Conservation (phyloP, 306 rosid genomes). For the Aeschynomene evenia region DNA sequence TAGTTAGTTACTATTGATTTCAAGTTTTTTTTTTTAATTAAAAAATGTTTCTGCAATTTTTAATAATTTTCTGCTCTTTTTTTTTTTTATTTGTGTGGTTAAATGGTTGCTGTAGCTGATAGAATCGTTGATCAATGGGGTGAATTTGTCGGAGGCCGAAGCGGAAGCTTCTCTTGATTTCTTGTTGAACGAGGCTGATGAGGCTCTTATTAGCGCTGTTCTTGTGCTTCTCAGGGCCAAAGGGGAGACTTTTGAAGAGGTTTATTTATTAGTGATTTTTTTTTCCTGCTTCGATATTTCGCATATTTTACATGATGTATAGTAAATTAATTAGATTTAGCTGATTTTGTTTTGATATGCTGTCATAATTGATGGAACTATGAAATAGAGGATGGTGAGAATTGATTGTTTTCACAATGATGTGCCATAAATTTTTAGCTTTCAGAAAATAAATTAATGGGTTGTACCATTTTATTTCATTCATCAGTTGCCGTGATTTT, state of each 20-base stretch:
- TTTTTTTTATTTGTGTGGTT: not conserved
- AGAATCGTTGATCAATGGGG: constrained; percentile 63
- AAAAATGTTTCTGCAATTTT: no score
- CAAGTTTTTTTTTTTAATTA: no score
- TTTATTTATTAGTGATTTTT: constrained; percentile 14
- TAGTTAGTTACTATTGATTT: not conserved
- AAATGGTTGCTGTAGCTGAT: constrained; percentile 52
- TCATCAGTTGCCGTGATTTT: no score
- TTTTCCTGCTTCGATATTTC: not conserved
- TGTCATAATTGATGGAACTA: not conserved
- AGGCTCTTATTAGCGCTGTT: constrained; percentile 84
- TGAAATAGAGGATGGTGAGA: not conserved
- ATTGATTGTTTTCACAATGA: not conserved
- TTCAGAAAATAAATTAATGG: no score
- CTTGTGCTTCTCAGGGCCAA: constrained; percentile 86
- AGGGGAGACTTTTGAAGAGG: constrained; percentile 93
- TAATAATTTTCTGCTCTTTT: no score
- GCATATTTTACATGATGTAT: not conserved
- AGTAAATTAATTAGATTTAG: no score
- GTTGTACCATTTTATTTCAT: no score
- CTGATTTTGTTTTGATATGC: not conserved
- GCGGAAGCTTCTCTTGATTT: constrained; percentile 72
- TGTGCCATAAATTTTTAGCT: no score
- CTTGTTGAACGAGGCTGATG: constrained; percentile 59
- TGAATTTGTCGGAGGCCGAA: constrained; percentile 64